phyloP scores from a whole-genome alignment of 768 basidiomycete genomes.

The Lyophyllum shimeji region DNA sequence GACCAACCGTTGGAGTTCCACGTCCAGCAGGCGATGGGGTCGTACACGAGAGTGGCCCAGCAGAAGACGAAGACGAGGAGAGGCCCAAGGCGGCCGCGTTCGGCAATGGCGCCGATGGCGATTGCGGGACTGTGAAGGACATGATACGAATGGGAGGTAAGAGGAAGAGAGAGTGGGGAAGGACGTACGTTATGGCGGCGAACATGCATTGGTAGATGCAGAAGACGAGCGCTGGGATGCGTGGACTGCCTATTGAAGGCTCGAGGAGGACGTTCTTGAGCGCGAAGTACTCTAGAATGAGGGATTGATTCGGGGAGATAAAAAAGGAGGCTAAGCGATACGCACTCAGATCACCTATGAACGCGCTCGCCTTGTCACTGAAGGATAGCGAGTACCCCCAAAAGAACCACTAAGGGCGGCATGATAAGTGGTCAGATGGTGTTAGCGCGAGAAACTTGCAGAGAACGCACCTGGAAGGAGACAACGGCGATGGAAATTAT shows the following conservation, averaged over 20 bases:
- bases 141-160: not conserved
- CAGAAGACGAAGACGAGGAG: constrained; percentile 86
- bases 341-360: constrained; percentile 84
- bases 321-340: constrained; percentile 9
- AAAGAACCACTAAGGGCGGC: constrained; percentile 80
- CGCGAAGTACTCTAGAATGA: constrained; percentile 68
- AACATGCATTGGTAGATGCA: constrained; percentile 91
- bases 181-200: constrained; percentile 76
- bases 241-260: constrained; percentile 70
- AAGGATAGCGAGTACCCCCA: constrained; percentile 96
- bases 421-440: not conserved
- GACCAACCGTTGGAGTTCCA: constrained; percentile 87
- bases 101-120: constrained; percentile 90
- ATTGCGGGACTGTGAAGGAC: constrained; percentile 67
- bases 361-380: constrained; percentile 69
- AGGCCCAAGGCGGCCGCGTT: constrained; percentile 84
- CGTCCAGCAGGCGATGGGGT: constrained; percentile 95
- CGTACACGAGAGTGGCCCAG: constrained; percentile 90
- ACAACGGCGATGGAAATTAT: constrained; percentile 79
- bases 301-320: not conserved
- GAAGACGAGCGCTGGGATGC: constrained; percentile 75
- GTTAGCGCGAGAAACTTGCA: not conserved
- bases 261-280: constrained; percentile 75
- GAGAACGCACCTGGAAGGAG: constrained; percentile 71
- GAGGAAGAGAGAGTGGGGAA: not conserved